phyloP scores from a whole-genome alignment of 2,329 filamentous ascomycete species.

The Colletotrichum scovillei region DNA sequence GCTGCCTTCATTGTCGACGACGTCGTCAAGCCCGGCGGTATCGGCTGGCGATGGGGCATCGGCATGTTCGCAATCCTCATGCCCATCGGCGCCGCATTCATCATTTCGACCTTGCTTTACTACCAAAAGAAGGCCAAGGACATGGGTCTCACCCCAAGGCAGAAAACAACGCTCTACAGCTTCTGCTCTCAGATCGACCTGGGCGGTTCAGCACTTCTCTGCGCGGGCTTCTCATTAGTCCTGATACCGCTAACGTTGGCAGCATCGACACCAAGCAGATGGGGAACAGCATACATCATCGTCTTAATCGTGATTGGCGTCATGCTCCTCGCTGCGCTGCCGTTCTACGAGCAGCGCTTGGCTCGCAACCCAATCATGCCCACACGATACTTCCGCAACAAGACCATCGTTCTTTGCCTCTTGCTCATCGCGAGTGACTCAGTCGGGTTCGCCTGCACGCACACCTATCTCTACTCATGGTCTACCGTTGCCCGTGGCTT shows the following conservation, averaged over 20 bases:
- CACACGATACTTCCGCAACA: slow-evolving; percentile 48
- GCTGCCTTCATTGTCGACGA: slow-evolving; percentile 40
- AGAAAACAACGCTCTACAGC: slow-evolving; percentile 37
- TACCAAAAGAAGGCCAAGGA: slow-evolving; percentile 40
- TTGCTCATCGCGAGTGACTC: slow-evolving; percentile 41
- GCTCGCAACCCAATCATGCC: slow-evolving; percentile 61
- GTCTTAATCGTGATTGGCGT: slow-evolving; percentile 62
- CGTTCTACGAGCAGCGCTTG: slow-evolving; percentile 58
- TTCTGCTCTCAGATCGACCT: slow-evolving; percentile 42
- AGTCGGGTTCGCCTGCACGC: slow-evolving; percentile 45
- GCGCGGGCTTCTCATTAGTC: slow-evolving; percentile 61
- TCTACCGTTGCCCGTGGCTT: slow-evolving; percentile 49
- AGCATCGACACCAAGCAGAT: slow-evolving; percentile 50
- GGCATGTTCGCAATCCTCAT: slow-evolving; percentile 69
- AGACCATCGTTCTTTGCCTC: slow-evolving; percentile 40
- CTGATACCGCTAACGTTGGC: slow-evolving; percentile 68
- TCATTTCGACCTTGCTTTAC: slow-evolving; percentile 36
- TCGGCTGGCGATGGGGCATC: slow-evolving; percentile 51
- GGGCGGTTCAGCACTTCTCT: slow-evolving; percentile 58
- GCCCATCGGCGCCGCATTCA: slow-evolving; percentile 51
- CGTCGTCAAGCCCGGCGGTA: slow-evolving; percentile 37
- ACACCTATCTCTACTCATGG: slow-evolving; percentile 56
- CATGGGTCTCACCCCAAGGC: slow-evolving; percentile 24
- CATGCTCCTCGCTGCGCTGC: slow-evolving; percentile 58
- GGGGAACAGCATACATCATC: slow-evolving; percentile 56